These are phyloP conservation scores for Colletotrichum filicis DNA, from an alignment of 2,329 filamentous ascomycete species.

Conservation along the genomic window DNA sequence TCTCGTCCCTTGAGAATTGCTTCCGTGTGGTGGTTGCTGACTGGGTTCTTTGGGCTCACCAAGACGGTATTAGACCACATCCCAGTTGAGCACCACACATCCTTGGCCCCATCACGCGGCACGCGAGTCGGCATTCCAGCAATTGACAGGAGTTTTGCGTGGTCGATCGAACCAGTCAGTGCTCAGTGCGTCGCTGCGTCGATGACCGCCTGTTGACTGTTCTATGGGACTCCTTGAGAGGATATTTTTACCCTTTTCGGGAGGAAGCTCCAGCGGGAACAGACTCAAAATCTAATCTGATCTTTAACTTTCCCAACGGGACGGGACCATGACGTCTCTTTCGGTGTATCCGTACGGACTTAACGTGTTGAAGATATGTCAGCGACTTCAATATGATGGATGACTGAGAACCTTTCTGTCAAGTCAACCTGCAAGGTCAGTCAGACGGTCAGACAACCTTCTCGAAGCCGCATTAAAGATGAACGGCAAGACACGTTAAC, in stretches of 20 bases:
- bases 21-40: background rate
- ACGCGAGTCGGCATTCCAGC: background rate
- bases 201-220: background rate
- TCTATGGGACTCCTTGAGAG: background rate
- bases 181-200: background rate
- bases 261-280: background rate
- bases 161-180: background rate
- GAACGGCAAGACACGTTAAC: background rate
- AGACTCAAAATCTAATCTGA: background rate
- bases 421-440: background rate
- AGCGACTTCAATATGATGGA: too few species aligned
- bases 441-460: too few species aligned
- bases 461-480: background rate
- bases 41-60: background rate
- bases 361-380: too few species aligned
- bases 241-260: conserved; percentile 16
- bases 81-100: background rate
- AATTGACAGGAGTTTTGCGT: background rate
- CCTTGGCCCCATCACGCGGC: background rate
- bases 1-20: background rate
- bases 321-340: background rate
- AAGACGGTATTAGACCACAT: background rate
- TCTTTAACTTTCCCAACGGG: background rate
- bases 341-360: background rate
- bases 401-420: background rate